Percentiles rank a stretch among this genome's conserved stretches.
Conservation (phyloP, 768 basidiomycete genomes). For the Trichaptum fuscoviolaceum region DNA sequence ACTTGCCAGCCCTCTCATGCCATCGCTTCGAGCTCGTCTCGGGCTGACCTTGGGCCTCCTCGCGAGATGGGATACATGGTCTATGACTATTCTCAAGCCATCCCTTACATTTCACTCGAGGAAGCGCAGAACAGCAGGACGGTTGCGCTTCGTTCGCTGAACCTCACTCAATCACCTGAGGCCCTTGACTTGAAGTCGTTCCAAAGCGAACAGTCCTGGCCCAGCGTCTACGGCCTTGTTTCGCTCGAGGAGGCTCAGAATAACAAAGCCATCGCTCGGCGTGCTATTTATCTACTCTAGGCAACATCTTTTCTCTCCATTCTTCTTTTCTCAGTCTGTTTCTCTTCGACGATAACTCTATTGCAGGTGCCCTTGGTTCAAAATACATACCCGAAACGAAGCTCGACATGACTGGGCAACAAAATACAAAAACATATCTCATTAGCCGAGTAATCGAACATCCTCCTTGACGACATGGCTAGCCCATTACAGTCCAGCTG, state of each 20-base stretch:
- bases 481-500: too few relatives aligned
- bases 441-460: not conserved
- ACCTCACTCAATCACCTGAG: not conserved
- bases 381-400: not conserved
- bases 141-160: not conserved
- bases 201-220: not conserved
- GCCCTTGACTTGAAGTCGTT: not conserved
- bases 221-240: not conserved
- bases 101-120: not conserved
- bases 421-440: not conserved
- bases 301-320: not conserved
- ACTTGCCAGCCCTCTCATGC: not conserved
- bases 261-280: not conserved
- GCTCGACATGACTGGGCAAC: not conserved
- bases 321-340: not conserved
- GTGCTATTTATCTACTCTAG: not conserved
- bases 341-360: not conserved
- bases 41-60: not conserved
- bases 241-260: not conserved
- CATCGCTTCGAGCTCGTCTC: not conserved
- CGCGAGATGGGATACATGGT: not conserved
- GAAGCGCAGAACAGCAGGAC: not conserved
- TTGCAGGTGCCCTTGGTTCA: not conserved
- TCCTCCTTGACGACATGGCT: not conserved
- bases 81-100: not conserved